Conservation (phyloP, 345 rosid genomes). For the Euphorbia lathyris region DNA sequence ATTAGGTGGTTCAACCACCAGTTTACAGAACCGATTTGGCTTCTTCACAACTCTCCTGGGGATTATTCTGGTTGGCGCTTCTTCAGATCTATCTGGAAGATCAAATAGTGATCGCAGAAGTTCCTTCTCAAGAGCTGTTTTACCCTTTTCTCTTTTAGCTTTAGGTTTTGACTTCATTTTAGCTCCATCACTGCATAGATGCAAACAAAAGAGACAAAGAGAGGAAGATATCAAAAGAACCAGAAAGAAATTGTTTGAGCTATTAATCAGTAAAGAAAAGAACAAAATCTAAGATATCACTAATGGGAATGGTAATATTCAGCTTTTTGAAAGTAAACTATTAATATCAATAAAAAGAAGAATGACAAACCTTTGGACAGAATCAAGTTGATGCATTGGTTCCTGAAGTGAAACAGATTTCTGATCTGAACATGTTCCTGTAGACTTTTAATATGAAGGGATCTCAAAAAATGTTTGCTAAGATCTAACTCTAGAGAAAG, state of each 20-base stretch:
- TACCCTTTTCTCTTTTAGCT: conserved; percentile 5
- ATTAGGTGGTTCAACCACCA: background rate
- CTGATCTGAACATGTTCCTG: conserved; percentile 22
- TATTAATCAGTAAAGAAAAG: conserved; percentile 1
- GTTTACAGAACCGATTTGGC: conserved; percentile 28
- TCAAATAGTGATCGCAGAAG: conserved; percentile 14
- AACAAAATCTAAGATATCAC: background rate
- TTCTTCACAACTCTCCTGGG: conserved; percentile 15
- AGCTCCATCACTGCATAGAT: conserved; percentile 36
- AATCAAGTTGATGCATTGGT: conserved; percentile 22
- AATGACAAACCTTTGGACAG: conserved; percentile 32
- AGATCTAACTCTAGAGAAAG: background rate
- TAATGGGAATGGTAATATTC: background rate
- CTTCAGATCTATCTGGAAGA: conserved; percentile 23
- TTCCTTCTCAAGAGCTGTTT: conserved; percentile 10
- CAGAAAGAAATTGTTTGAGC: background rate
- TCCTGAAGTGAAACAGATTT: conserved; percentile 12
- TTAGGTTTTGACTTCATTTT: conserved; percentile 12
- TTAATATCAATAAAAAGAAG: background rate
- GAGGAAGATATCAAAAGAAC: background rate
- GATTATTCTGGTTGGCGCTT: conserved; percentile 24
- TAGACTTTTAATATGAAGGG: conserved; percentile 16
- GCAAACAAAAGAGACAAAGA: conserved; percentile 7
- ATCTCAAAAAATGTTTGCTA: conserved; percentile 3
- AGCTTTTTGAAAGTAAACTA: background rate